Percentiles rank a stretch among this genome's conserved stretches.
Conservation (phyloP, 345 rosid genomes). For the Cochlearia excelsa region DNA sequence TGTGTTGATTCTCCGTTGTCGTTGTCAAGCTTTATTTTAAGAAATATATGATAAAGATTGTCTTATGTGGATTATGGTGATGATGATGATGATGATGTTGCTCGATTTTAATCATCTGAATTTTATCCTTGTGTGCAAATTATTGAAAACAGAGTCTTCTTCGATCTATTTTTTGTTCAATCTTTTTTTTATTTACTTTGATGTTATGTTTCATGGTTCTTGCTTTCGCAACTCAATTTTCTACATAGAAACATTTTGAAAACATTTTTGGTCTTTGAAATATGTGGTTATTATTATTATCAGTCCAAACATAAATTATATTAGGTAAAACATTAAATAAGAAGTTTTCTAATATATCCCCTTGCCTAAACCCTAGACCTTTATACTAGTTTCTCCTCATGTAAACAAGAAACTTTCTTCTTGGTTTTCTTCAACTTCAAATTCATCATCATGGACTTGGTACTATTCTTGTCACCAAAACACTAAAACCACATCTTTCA, state of each 20-base stretch:
- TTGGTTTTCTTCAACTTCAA: too few relatives aligned
- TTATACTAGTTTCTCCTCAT: conserved; percentile 1
- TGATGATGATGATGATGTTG: conserved; percentile 31
- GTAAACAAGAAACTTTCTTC: too few relatives aligned
- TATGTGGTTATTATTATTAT: too few relatives aligned
- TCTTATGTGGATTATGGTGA: conserved; percentile 34
- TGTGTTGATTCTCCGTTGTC: conserved; percentile 27
- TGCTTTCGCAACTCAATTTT: background rate
- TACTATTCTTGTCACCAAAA: too few relatives aligned
- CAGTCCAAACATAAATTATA: background rate
- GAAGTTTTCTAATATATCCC: conserved; percentile 15
- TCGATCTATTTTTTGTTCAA: conserved; percentile 14
- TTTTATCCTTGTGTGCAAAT: conserved; percentile 39
- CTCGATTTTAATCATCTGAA: conserved; percentile 33
- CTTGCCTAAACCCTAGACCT: conserved; percentile 1
- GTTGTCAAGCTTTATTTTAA: conserved; percentile 14
- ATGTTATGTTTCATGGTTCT: conserved; percentile 1
- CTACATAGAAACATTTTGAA: too few relatives aligned
- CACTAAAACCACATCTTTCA: too few relatives aligned
- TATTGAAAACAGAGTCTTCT: conserved; percentile 29
- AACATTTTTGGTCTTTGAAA: too few relatives aligned
- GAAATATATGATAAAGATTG: conserved; percentile 9
- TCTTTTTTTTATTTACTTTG: background rate
- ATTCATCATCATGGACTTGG: too few relatives aligned
- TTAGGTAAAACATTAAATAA: conserved; percentile 23